Base-by-base conservation (phyloP, 176 grass and related monocot genomes). In the Cenchrus purpureus region DNA sequence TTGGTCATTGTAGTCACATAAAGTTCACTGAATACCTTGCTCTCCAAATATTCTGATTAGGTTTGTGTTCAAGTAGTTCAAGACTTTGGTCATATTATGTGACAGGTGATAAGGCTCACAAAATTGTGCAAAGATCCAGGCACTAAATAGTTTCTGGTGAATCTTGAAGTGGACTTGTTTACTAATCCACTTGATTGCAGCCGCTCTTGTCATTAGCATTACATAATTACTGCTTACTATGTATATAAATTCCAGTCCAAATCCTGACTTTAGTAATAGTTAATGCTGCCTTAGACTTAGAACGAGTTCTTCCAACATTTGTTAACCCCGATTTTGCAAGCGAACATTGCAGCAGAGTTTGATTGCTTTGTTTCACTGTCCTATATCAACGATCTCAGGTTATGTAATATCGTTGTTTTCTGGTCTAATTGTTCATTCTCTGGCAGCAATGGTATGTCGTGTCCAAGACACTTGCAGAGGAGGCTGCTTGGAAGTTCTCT, bases 391-490 rank as follows among this genome's bases (percentile, higher is more conserved):
- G 71, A 60, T 31, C 71, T 73, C 49, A 53, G 14, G 25, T 51
- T 73, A 31, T 74, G 1, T 80, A 6, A 75, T 55, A 79, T 65
- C 49, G 57, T 34, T 45, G 45, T 49, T 31, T 37, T n/a, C 6
- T 73, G 74, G 19, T 72, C 42, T 68, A 74, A 74, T 15, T 73
- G 4, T 68, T 60, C 12, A 85, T 42, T 79, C 34, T 56, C 17
- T 57, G 66, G 71, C 77, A 94, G 92, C 58, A 77, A 82, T 94
- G 92, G 89, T 94, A 94, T 82, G 76, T 84, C 43, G 59, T 91
- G 32, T 94, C 92, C 7, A 94, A 94, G 86, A 91, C 92, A 3
- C 84, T 91, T 76, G 86, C 89, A 20, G 92, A 94, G 67, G 65
- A 91, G 40, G 83, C 92, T 89, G 89, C 86, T 71, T 94, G 89